Percentiles rank a stretch among this genome's conserved stretches.
These are phyloP conservation scores for Mediolabrus comicus DNA, from an alignment of 108 stramenopile genomes.

Conservation along the genomic window DNA sequence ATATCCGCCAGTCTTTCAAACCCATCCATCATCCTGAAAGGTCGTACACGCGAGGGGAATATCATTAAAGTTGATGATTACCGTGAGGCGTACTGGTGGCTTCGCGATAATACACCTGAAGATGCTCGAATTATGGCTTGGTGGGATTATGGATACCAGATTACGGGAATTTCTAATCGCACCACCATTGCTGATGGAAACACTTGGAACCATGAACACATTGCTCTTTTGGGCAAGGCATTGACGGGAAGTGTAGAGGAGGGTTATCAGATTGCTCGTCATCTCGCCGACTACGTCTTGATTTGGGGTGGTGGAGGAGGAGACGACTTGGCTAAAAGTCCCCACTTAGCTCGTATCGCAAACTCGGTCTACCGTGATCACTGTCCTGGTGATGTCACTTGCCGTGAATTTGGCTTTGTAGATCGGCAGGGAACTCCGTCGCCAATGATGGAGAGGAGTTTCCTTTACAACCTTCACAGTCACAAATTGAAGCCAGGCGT, in stretches of 20 bases:
- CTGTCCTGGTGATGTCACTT: constrained; percentile 93
- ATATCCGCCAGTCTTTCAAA: constrained; percentile 73
- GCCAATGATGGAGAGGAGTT: constrained; percentile 86
- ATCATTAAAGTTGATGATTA: constrained; percentile 94
- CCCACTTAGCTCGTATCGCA: constrained; percentile 96
- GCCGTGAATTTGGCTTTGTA: constrained; percentile 84
- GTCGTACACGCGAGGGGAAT: constrained; percentile 72
- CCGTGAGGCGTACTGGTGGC: constrained; percentile 98
- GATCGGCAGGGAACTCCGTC: constrained; percentile 89
- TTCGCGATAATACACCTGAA: constrained; percentile 94
- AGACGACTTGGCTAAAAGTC: constrained; percentile 96
- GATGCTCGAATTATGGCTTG: constrained; percentile 96
- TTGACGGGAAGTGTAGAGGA: constrained; percentile 88
- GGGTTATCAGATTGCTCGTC: constrained; percentile 92
- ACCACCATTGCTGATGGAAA: constrained; percentile 98
- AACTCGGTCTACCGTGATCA: constrained; percentile 96
- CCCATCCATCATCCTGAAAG: constrained; percentile 93
- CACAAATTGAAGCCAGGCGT: constrained; percentile 79
- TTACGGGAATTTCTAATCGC: constrained; percentile 94
- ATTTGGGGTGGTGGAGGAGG: constrained; percentile 94
- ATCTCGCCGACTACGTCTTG: constrained; percentile 95
- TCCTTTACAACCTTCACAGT: constrained; percentile 92
- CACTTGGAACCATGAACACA: constrained; percentile 99
- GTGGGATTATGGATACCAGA: constrained; percentile 97
- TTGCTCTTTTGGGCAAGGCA: constrained; percentile 94